Conservation (phyloP, 176 grass and related monocot genomes). For the Oryza brachyantha region DNA sequence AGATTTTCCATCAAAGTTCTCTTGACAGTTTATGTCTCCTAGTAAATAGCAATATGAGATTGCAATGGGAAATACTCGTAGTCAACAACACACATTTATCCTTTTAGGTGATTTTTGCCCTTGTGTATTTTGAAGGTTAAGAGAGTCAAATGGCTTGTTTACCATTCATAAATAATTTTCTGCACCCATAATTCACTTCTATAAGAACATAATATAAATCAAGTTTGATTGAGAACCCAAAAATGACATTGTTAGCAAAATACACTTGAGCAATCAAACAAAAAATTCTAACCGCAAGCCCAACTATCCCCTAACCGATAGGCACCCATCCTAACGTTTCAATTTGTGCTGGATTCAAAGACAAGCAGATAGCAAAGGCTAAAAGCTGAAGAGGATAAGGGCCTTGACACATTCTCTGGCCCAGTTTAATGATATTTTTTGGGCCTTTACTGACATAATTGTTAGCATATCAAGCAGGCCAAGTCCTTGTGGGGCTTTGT, state of each 20-base stretch:
- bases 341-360: not conserved
- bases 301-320: not conserved
- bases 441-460: not conserved
- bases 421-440: not conserved
- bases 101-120: not conserved
- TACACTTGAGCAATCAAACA: not conserved
- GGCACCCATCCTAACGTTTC: not conserved
- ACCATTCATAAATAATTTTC: not conserved
- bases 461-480: not conserved
- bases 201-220: not conserved
- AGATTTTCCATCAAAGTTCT: not conserved
- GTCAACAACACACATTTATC: not conserved
- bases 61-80: not conserved
- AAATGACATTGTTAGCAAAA: not conserved
- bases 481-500: not conserved
- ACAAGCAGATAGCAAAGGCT: not conserved
- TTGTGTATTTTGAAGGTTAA: not conserved
- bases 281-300: not conserved
- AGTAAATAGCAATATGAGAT: not conserved
- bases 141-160: not conserved
- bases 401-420: not conserved
- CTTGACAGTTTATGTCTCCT: not conserved
- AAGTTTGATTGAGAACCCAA: not conserved
- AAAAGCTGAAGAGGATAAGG: not conserved
- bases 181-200: not conserved